These are phyloP conservation scores for Ambrosiella cleistominuta DNA, from an alignment of 2,329 filamentous ascomycete genomes.

Conservation along the genomic window DNA sequence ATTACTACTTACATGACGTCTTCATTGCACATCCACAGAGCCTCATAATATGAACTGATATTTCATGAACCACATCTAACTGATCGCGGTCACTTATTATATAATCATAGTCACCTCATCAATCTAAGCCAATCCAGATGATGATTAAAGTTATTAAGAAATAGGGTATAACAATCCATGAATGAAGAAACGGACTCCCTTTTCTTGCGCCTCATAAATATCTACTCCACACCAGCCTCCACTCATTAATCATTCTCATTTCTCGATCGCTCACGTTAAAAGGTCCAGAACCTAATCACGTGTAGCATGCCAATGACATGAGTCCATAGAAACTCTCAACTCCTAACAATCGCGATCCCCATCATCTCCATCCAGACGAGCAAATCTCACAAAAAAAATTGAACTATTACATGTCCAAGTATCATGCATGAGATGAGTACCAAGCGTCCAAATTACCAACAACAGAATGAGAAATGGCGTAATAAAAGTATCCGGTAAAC, in stretches of 20 bases:
- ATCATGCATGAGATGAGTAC: background rate
- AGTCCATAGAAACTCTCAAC: background rate
- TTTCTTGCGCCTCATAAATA: background rate
- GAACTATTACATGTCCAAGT: background rate
- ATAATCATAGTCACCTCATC: no score
- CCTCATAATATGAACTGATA: background rate
- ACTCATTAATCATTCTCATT: background rate
- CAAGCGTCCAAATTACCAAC: background rate
- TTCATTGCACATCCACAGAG: background rate
- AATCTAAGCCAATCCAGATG: background rate
- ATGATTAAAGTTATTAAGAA: constrained; percentile 3
- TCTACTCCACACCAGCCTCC: background rate
- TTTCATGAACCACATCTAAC: background rate
- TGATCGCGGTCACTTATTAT: background rate
- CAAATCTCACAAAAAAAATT: background rate
- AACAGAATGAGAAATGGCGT: constrained; percentile 6
- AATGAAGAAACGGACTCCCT: background rate
- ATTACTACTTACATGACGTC: background rate
- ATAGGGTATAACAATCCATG: constrained; percentile 9
- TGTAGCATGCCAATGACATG: background rate
- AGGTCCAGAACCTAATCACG: background rate
- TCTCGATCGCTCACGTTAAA: no score
- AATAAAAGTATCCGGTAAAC: constrained; percentile 9
- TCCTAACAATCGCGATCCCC: background rate
- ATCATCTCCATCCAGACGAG: background rate